Base-by-base conservation (phyloP, 805 yeast genomes). In the Ogataea populi-albae region DNA sequence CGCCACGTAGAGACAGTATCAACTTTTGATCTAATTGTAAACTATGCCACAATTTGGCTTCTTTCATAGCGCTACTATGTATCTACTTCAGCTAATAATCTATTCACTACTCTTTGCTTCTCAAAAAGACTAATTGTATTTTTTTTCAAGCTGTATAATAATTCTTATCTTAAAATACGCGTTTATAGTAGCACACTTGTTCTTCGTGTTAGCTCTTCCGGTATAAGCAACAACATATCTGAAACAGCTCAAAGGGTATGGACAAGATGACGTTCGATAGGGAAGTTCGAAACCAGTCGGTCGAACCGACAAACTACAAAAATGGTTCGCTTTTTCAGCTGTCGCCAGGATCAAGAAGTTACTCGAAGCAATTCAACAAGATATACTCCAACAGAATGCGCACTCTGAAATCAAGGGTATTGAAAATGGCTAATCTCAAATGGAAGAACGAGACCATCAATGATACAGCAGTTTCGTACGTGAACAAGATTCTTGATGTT, bases 401-500 rank as follows among this genome's bases (percentile, higher is more conserved):
- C 3, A 54, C 54, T 17, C 60, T 82, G 28, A 65, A 72, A 41
- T 69, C 73, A 9, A 57, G 75, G 6, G 70, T 78, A 0, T 51
- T 61, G 30, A 65, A 65, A 24, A 63, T 65, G 36, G 79, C 79
- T 2, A 48, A 51, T 3, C 52, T 36, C 15, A 61, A 67, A 55
- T 61, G 72, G 72, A 23, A 69, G 59, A 52, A 43, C 17, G 75
- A 53, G 51, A 63, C 62, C 26, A 73, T 62, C 44, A 66, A 58
- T 40, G 59, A 48, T 15, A 29, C 26, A 6, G 41, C 41, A 6
- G 60, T 57, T 1, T 35, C 25, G 46, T 68, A 51, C 44, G 65
- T 57, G 31, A 64, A 58, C 50, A 77, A 68, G 57, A 74, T 78
- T 2, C 61, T 87, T 40, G 94, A 86, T 49, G 76, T 86, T 6